Percentiles rank a stretch among this genome's conserved stretches.
Conservation (phyloP, 176 grass and related monocot genomes). For the Musa itinerans region DNA sequence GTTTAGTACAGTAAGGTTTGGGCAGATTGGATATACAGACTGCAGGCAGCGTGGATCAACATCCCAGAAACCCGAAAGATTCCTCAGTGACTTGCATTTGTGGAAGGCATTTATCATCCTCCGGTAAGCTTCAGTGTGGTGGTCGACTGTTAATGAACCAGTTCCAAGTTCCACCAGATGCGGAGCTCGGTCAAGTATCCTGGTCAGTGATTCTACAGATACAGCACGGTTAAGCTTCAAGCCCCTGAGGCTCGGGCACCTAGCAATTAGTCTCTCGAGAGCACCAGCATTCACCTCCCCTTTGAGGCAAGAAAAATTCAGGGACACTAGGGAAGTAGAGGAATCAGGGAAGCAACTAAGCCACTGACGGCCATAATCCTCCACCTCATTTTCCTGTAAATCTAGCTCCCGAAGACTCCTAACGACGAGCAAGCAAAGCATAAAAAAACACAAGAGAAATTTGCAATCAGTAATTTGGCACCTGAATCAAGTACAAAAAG, state of each 20-base stretch:
- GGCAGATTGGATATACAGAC: conserved; percentile 40
- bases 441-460: background rate
- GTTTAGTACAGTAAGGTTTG: conserved; percentile 56
- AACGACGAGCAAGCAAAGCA: conserved; percentile 11
- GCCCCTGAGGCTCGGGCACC: conserved; percentile 48
- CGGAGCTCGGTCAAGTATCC: conserved; percentile 40
- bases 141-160: conserved; percentile 37
- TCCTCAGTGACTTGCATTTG: conserved; percentile 59
- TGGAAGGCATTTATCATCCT: conserved; percentile 35
- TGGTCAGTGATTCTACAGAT: conserved; percentile 45
- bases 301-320: conserved; percentile 75
- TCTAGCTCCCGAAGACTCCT: conserved; percentile 63
- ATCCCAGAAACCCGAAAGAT: conserved; percentile 74
- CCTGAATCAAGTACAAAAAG: background rate
- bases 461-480: background rate
- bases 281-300: conserved; percentile 44
- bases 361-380: conserved; percentile 62
- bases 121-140: conserved; percentile 29
- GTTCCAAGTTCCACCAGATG: conserved; percentile 59
- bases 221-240: conserved; percentile 54
- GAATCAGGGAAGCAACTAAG: conserved; percentile 72
- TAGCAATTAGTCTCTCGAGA: conserved; percentile 54
- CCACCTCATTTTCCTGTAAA: conserved; percentile 89
- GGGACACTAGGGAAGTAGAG: conserved; percentile 52
- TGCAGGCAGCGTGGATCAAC: conserved; percentile 31